Evolutionary conservation across 805 yeast genomes (phyloP), one percentile per base, ranked within the genome.

Genomic region (Yarrowia keelungensis): DNA sequence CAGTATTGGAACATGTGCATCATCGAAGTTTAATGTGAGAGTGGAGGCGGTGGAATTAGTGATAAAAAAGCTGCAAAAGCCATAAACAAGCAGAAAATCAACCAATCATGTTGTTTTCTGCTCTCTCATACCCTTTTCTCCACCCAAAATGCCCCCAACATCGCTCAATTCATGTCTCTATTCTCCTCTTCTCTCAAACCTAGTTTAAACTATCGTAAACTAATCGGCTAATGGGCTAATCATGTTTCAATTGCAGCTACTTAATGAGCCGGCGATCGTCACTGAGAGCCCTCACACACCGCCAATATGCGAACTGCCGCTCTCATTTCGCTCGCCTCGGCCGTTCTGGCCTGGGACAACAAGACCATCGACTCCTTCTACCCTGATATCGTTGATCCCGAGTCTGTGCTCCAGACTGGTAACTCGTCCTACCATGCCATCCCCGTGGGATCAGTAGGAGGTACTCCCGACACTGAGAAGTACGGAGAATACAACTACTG

Each of bases 401-500:
- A 26, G 42, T 42, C 59, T 19, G 68, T 69, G 0, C 19, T 69
- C 36, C 67, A 62, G 15, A 16, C 64, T 15, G 64, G 64, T 2
- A 56, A 56, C 64, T 22, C 45, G 8, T 47, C 67, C 38, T 62
- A 62, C 47, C 4, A 9, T 3, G 67, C 67, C 38, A 47, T 62
- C n/a, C 67, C 67, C 0, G 47, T 26, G 3, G 67, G 67, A 19
- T 51, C 56, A 2, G 46, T 38, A 9, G 54, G 54, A 43, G 64
- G 72, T 3, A 36, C 64, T 19, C 75, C 74, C 26, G 38, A 73
- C 2, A 75, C 71, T 32, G 78, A 75, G 16, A 72, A 69, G 19
- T 78, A 77, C 53, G 81, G 81, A 39, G 74, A 71, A 14, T 81
- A 81, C 72, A 78, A 81, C 75, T 81, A 80, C 72, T 81, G 84